phyloP scores from a whole-genome alignment of 2,329 filamentous ascomycete genomes.

The Ceratocystis cacaofunesta region DNA sequence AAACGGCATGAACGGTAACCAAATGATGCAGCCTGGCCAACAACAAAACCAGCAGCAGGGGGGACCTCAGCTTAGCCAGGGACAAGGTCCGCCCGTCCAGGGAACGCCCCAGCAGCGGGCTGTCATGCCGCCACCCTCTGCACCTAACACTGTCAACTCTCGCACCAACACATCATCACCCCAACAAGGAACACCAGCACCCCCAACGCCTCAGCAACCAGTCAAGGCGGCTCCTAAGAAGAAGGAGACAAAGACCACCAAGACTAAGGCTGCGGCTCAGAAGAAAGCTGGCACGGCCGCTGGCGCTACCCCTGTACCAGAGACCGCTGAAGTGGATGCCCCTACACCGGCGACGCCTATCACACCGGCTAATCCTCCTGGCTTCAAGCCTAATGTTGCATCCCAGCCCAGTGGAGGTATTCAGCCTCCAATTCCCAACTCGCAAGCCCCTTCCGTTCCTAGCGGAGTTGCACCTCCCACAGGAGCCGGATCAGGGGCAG shows the following conservation, averaged over 20 bases:
- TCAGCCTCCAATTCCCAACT: slow-evolving; percentile 19
- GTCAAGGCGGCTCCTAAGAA: slow-evolving; percentile 67
- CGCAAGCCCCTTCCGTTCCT: slow-evolving; percentile 22
- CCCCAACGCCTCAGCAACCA: slow-evolving; percentile 59
- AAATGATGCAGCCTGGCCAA: slow-evolving; percentile 29
- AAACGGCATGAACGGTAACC: slow-evolving; percentile 27
- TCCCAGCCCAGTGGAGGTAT: slow-evolving; percentile 23
- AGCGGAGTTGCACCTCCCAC: slow-evolving; percentile 26
- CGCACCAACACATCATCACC: slow-evolving; percentile 44
- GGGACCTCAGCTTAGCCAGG: slow-evolving; percentile 23
- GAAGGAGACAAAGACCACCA: slow-evolving; percentile 51
- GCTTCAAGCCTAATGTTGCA: slow-evolving; percentile 30
- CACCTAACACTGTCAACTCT: slow-evolving; percentile 40
- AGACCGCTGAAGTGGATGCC: slow-evolving; percentile 42
- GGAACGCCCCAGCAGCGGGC: slow-evolving; percentile 58
- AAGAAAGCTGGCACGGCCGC: slow-evolving; percentile 45
- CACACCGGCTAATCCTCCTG: slow-evolving; percentile 39
- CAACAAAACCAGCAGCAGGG: slow-evolving; percentile 19
- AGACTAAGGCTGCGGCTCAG: slow-evolving; percentile 47
- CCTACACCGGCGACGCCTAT: slow-evolving; percentile 50
- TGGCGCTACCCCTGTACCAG: slow-evolving; percentile 42
- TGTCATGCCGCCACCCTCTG: slow-evolving; percentile 49
- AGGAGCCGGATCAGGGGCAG: slow-evolving; percentile 31
- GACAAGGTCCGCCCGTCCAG: slow-evolving; percentile 39
- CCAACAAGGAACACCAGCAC: slow-evolving; percentile 46